Percentiles rank a stretch among this genome's conserved stretches.
phyloP scores from a whole-genome alignment of 495 filamentous ascomycete genomes.

The Tuber brumale region DNA sequence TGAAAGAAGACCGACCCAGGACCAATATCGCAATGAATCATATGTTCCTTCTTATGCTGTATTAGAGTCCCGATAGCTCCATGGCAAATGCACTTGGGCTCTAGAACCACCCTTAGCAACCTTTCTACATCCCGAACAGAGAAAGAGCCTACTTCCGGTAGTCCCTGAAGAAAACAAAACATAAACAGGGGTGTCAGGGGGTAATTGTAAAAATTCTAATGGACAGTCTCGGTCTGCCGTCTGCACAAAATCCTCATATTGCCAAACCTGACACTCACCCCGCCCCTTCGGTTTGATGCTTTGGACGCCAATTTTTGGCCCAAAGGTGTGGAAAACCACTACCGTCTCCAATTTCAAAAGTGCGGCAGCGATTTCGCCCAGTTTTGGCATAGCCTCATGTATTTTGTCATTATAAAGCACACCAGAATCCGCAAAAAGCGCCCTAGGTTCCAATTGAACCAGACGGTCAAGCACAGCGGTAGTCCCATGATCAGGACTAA shows the following conservation, averaged over 20 bases:
- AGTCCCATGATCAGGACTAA: slow-evolving; percentile 50
- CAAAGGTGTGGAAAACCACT: slow-evolving; percentile 60
- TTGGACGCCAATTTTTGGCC: slow-evolving; percentile 34
- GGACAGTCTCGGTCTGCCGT: slow-evolving; percentile 46
- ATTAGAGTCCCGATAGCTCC: slow-evolving; percentile 78
- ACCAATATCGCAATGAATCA: slow-evolving; percentile 70
- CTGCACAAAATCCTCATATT: slow-evolving; percentile 51
- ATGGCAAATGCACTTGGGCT: slow-evolving; percentile 89
- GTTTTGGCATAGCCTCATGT: slow-evolving; percentile 65
- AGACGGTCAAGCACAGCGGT: slow-evolving; percentile 75
- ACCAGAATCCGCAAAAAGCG: slow-evolving; percentile 80
- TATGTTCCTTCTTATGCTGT: slow-evolving; percentile 92
- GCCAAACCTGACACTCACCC: slow-evolving; percentile 43
- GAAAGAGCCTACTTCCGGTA: slow-evolving; percentile 52
- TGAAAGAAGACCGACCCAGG: slow-evolving; percentile 65
- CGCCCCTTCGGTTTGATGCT: slow-evolving; percentile 43
- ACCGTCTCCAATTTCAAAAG: slow-evolving; percentile 59
- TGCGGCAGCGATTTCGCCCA: slow-evolving; percentile 59
- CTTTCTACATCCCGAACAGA: neutral
- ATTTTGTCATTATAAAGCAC: slow-evolving; percentile 82
- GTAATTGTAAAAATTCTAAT: slow-evolving; percentile 64
- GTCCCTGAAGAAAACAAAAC: slow-evolving; percentile 84
- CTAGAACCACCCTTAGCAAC: slow-evolving; percentile 11
- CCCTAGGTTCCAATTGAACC: slow-evolving; percentile 68
- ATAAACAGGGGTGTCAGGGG: slow-evolving; percentile 78